These are phyloP conservation scores for Dalechampia spathulata DNA, from an alignment of 441 rosid genomes.

Conservation along the genomic window DNA sequence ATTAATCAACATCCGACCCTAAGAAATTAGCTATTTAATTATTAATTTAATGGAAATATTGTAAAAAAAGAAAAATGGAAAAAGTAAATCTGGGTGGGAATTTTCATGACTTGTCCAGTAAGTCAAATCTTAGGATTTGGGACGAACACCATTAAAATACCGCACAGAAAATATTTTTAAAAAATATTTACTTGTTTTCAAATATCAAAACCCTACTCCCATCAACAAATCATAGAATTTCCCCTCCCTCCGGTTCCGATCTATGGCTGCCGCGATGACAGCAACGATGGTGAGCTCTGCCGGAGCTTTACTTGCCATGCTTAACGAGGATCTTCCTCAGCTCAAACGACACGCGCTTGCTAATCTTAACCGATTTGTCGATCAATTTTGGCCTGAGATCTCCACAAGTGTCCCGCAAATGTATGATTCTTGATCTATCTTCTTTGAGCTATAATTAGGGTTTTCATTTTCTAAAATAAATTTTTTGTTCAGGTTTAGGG, in stretches of 20 bases:
- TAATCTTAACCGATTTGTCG: slow-evolving; percentile 75
- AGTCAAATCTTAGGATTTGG: too few species aligned
- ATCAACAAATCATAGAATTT: neutral
- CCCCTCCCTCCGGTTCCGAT: too few species aligned
- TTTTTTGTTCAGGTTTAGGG: neutral
- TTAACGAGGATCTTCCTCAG: slow-evolving; percentile 71
- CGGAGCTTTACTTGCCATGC: slow-evolving; percentile 90
- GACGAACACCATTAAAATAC: too few species aligned
- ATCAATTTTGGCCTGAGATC: slow-evolving; percentile 97
- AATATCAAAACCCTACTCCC: neutral
- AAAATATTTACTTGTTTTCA: too few species aligned
- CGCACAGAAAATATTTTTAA: too few species aligned
- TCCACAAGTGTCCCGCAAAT: slow-evolving; percentile 94
- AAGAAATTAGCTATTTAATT: too few species aligned
- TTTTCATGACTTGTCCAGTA: neutral
- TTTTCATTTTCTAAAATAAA: too few species aligned
- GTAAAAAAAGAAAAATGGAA: too few species aligned
- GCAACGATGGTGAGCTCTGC: slow-evolving; percentile 85
- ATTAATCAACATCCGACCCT: too few species aligned
- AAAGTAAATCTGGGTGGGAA: too few species aligned
- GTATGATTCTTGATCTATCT: slow-evolving; percentile 27
- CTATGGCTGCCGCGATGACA: slow-evolving; percentile 30
- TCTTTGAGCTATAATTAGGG: neutral
- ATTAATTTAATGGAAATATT: too few species aligned
- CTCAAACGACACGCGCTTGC: slow-evolving; percentile 84